Evolutionary conservation across 768 basidiomycete species (phyloP).

Genomic region (Punctularia strigosozonata): DNA sequence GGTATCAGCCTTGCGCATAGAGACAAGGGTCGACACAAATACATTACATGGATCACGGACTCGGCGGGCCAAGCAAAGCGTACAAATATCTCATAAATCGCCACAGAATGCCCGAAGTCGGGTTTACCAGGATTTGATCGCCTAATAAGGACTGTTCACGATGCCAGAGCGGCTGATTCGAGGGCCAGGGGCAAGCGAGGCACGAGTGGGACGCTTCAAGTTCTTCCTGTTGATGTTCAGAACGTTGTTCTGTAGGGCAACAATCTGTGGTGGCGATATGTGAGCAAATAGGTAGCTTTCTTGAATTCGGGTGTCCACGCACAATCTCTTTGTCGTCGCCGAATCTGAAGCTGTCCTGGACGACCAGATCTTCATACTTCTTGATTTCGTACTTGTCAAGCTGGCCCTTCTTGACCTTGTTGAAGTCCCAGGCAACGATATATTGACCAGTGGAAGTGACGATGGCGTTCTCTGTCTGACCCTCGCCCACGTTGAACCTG

Average conservation of each 20-base stretch:
- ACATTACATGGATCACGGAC: no score
- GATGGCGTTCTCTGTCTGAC: constrained; percentile 86
- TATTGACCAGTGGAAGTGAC: constrained; percentile 89
- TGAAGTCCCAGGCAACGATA: constrained; percentile 96
- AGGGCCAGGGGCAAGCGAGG: constrained; percentile 47
- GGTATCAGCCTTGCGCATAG: no score
- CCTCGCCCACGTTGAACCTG: constrained; percentile 89
- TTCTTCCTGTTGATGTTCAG: constrained; percentile 90
- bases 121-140: no score
- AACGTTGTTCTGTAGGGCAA: constrained; percentile 90
- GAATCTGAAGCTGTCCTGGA: constrained; percentile 97
- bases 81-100: no score
- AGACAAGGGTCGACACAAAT: no score
- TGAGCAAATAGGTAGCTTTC: no score
- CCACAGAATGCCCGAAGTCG: no score
- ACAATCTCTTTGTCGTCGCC: constrained; percentile 96
- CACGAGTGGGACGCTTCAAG: constrained; percentile 70
- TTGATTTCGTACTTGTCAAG: constrained; percentile 93
- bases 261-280: constrained; percentile 46
- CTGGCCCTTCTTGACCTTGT: constrained; percentile 86
- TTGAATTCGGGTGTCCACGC: constrained; percentile 23
- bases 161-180: constrained; percentile 45
- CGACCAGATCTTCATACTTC: constrained; percentile 84
- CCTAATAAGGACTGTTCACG: constrained; percentile 51
- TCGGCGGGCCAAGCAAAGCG: no score